Conservation (phyloP, 495 filamentous ascomycete species). For the Saxophila tyrrhenica region DNA sequence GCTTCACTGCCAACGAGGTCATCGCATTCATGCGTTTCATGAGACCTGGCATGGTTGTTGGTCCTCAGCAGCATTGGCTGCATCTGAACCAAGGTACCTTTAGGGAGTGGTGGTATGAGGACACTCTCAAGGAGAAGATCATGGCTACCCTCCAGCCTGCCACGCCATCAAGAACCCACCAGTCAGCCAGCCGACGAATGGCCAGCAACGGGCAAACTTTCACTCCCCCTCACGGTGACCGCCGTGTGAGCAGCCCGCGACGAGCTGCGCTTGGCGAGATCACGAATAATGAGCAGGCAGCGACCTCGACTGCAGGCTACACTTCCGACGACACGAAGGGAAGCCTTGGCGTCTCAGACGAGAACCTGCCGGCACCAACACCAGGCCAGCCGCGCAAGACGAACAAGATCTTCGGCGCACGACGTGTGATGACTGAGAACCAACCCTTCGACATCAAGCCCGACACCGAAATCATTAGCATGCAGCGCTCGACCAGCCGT, state of each 20-base stretch:
- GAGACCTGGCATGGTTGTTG: slow-evolving; percentile 98
- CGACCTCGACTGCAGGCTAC: slow-evolving; percentile 10
- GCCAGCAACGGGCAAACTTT: slow-evolving; percentile 52
- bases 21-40: slow-evolving; percentile 99
- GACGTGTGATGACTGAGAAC: slow-evolving; percentile 31
- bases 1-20: slow-evolving; percentile 96
- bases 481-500: slow-evolving; percentile 36
- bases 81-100: slow-evolving; percentile 94
- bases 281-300: slow-evolving; percentile 53
- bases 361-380: slow-evolving; percentile 86
- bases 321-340: slow-evolving; percentile 48
- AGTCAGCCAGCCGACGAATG: slow-evolving; percentile 40
- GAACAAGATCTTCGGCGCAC: slow-evolving; percentile 44
- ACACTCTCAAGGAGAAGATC: slow-evolving; percentile 58
- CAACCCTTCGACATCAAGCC: slow-evolving; percentile 28
- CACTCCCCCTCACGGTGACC: slow-evolving; percentile 51
- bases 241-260: slow-evolving; percentile 39
- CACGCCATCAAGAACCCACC: slow-evolving; percentile 60
- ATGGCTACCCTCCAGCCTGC: slow-evolving; percentile 48
- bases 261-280: slow-evolving; percentile 83
- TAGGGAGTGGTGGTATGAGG: slow-evolving; percentile 96
- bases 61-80: slow-evolving; percentile 98
- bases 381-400: slow-evolving; percentile 92
- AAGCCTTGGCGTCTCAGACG: slow-evolving; percentile 27
- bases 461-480: slow-evolving; percentile 37